These are phyloP conservation scores for Colletotrichum sansevieriae DNA, from an alignment of 2,329 filamentous ascomycete genomes.

Conservation along the genomic window DNA sequence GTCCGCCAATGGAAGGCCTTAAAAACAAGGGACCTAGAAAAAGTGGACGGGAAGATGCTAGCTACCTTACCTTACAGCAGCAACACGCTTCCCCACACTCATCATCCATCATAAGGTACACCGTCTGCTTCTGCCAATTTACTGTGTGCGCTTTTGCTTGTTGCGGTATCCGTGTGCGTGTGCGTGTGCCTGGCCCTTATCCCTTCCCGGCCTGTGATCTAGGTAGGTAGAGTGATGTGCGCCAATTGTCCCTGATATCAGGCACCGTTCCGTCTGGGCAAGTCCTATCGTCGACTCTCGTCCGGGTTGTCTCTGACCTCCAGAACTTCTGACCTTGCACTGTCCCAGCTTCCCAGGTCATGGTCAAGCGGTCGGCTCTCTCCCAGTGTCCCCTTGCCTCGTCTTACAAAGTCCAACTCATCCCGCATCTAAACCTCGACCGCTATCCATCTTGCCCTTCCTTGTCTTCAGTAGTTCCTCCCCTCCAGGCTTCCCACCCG, in stretches of 20 bases:
- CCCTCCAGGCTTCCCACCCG: conserved; percentile 11
- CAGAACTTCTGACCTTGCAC: conserved; percentile 4
- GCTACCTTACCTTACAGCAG: background rate
- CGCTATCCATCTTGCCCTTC: conserved; percentile 8
- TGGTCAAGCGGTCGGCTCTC: conserved; percentile 12
- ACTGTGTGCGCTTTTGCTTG: conserved; percentile 29
- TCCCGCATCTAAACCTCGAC: conserved; percentile 35
- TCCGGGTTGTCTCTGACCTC: no score
- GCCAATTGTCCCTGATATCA: conserved; percentile 35
- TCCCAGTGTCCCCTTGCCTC: conserved; percentile 6
- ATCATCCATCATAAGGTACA: conserved; percentile 27
- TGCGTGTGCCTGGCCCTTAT: conserved; percentile 36
- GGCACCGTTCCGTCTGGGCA: conserved; percentile 20
- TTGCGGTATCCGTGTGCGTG: conserved; percentile 9
- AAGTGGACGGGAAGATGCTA: no score
- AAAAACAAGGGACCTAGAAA: no score
- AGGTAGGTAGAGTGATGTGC: conserved; percentile 23
- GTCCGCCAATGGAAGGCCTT: no score
- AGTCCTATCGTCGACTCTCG: no score
- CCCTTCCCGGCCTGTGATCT: conserved; percentile 35
- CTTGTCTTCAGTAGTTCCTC: conserved; percentile 20
- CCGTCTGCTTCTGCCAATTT: conserved; percentile 21
- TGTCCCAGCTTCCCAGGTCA: conserved; percentile 9
- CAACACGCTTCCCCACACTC: background rate
- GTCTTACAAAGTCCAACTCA: conserved; percentile 37